Conservation (phyloP, 805 yeast species). For the Scheffersomyces lignosus region DNA sequence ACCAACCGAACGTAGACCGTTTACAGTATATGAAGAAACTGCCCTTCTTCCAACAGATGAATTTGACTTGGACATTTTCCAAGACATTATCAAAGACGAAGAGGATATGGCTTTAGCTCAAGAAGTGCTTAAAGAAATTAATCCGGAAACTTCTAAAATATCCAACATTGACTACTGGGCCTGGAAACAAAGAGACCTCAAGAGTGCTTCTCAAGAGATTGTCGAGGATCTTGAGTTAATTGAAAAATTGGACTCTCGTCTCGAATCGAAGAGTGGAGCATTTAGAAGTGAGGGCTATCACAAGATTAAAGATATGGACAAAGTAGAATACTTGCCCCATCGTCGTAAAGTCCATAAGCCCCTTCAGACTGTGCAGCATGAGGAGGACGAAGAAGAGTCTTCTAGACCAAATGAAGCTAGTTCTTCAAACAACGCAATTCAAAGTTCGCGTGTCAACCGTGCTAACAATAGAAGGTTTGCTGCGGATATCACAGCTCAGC, state of each 20-base stretch:
- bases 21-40: constrained; percentile 54
- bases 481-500: constrained; percentile 82
- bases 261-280: constrained; percentile 53
- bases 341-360: constrained; percentile 68
- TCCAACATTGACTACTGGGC: constrained; percentile 59
- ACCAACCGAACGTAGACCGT: constrained; percentile 54
- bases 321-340: constrained; percentile 79
- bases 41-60: constrained; percentile 22
- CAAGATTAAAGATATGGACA: constrained; percentile 71
- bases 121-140: constrained; percentile 34
- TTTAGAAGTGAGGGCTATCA: constrained; percentile 72
- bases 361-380: constrained; percentile 70
- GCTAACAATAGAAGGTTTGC: constrained; percentile 86
- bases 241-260: constrained; percentile 26
- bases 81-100: constrained; percentile 60
- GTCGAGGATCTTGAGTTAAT: constrained; percentile 26
- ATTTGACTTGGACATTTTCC: constrained; percentile 50
- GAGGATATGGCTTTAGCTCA: constrained; percentile 66
- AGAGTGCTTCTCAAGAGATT: constrained; percentile 22
- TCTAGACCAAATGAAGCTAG: constrained; percentile 19
- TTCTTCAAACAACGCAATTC: constrained; percentile 34
- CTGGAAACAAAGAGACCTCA: constrained; percentile 53
- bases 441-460: constrained; percentile 81
- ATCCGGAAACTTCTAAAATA: constrained; percentile 16
- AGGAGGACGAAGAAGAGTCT: constrained; percentile 45